Base-by-base conservation (phyloP, 148 eudicot genomes). In the Persicaria maculosa region DNA sequence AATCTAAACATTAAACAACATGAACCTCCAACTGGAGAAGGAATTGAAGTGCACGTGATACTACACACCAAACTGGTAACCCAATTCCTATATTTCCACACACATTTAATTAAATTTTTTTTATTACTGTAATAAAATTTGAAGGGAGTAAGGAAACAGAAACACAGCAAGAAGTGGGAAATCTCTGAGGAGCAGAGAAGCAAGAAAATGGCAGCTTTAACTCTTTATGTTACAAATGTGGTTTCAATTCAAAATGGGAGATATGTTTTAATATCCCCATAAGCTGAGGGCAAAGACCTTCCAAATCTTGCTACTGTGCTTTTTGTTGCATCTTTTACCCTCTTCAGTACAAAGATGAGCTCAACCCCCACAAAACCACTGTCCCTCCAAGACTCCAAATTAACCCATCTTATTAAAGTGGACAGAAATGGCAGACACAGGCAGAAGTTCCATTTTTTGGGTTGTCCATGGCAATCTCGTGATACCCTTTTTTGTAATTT, bases 241-340 rank as follows among this genome's bases (percentile, higher is more conserved):
- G 68, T 36, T 75, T 71, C 73, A 80, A 74, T 46, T 57, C 22
- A 44, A 77, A 77, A 77, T 50, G 11, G 72, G 72, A 70, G 74
- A 76, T 25, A 3, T 47, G 40, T 44, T 16, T 36, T 10, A 6
- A 10, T 25, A 7, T 5, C 71, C 17, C 9, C 53, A 46, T 58
- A 77, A 74, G 48, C 50, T 75, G 47, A 77, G 75, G 36, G 52
- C 54, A 73, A 77, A 72, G 68, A 77, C 58, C 83, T 75, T 76
- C 75, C 25, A 68, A 75, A 74, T 47, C 61, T 58, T 47, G 43
- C 14, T 47, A 12, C 50, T 54, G 16, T 78, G 31, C 61, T 25
- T 74, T 71, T 44, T 86, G 86, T 80, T 55, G 75, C 79, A 69
- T 78, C 16, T 68, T 77, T 84, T 80, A 84, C 79, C 78, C 65